A percentile compares a stretch with the other conserved stretches of the same genome.
These are phyloP conservation scores for Curvularia spicifera DNA, from an alignment of 2,329 filamentous ascomycete genomes.

Conservation along the genomic window DNA sequence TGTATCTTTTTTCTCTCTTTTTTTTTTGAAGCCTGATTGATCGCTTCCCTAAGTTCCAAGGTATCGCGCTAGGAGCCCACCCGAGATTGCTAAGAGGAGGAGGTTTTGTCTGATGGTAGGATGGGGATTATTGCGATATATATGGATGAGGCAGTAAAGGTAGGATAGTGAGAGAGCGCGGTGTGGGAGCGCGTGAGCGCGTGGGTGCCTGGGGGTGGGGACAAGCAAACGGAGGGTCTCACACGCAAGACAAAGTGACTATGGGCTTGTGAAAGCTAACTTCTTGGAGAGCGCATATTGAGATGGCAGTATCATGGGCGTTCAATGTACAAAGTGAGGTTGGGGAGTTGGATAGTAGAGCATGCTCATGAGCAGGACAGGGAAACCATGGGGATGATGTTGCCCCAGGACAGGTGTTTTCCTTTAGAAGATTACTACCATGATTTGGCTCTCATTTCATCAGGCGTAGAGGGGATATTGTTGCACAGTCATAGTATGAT, in stretches of 20 bases:
- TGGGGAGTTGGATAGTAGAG: neutral
- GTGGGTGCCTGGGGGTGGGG: too few species aligned
- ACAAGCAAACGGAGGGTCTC: too few species aligned
- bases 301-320: neutral
- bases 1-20: too few species aligned
- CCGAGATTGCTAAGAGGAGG: slow-evolving; percentile 5
- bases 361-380: neutral
- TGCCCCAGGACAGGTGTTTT: neutral
- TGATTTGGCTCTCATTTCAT: neutral
- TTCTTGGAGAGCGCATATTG: neutral
- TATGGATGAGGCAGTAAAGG: neutral
- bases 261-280: too few species aligned
- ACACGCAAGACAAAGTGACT: too few species aligned
- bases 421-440: neutral
- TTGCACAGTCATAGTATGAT: neutral
- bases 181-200: too few species aligned
- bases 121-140: neutral
- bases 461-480: neutral
- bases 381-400: neutral
- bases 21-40: too few species aligned
- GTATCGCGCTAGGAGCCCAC: neutral
- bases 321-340: neutral
- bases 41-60: neutral
- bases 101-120: slow-evolving; percentile 2
- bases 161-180: neutral